Percentiles rank a stretch among this genome's conserved stretches.
These are phyloP conservation scores for Tricholoma terreum DNA, from an alignment of 768 basidiomycete species.

Conservation along the genomic window DNA sequence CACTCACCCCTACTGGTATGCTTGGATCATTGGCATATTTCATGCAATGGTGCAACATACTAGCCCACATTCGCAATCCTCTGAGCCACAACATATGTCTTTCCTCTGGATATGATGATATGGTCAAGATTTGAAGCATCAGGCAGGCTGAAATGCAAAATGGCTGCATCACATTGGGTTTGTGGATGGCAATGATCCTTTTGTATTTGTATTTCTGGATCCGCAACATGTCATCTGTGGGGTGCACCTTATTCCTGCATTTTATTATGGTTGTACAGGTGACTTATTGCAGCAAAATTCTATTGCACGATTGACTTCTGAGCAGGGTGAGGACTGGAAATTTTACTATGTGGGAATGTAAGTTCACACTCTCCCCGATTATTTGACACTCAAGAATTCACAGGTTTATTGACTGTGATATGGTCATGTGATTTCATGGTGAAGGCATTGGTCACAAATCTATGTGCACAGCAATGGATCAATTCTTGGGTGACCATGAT, in stretches of 20 bases:
- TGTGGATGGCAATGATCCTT: not conserved
- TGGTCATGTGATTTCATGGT: not conserved
- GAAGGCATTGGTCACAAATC: constrained; percentile 1
- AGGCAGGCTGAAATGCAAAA: constrained; percentile 22
- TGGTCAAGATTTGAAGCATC: constrained; percentile 17
- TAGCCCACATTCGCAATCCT: no score
- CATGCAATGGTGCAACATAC: no score
- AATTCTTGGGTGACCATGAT: not conserved
- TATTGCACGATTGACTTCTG: not conserved
- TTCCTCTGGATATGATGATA: not conserved
- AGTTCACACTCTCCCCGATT: not conserved
- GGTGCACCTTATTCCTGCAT: not conserved
- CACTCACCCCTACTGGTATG: no score
- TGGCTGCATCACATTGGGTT: constrained; percentile 36
- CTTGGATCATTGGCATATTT: no score
- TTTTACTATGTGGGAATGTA: not conserved
- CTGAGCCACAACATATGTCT: constrained; percentile 12
- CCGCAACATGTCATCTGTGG: not conserved
- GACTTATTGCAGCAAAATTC: not conserved
- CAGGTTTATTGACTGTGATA: not conserved
- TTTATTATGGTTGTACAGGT: not conserved
- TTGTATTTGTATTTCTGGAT: not conserved
- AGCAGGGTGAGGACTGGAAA: not conserved
- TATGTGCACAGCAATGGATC: not conserved
- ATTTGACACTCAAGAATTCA: not conserved